Evolutionary conservation across 129 eudicot species (phyloP).

Genomic region (Logfia minima): DNA sequence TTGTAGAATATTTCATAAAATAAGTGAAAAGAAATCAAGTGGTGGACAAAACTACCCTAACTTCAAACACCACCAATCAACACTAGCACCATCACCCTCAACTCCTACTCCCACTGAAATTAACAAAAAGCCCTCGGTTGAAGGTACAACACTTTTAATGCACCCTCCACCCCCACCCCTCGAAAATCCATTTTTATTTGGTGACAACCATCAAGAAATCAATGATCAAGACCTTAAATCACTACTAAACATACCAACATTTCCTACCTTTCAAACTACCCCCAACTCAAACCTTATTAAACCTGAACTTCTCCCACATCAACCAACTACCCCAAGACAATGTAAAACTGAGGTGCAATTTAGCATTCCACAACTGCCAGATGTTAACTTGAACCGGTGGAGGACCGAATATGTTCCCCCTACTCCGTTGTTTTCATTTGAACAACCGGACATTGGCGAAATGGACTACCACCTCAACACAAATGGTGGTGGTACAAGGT

Average conservation of each 20-base stretch:
- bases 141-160: conserved; percentile 25
- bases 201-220: conserved; percentile 27
- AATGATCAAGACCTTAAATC: conserved; percentile 42
- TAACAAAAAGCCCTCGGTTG: conserved; percentile 32
- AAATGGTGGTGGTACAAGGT: conserved; percentile 18
- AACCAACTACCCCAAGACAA: conserved; percentile 34
- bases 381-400: conserved; percentile 37
- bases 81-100: conserved; percentile 28
- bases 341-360: conserved; percentile 52
- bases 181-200: conserved; percentile 32
- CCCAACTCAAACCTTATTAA: conserved; percentile 34
- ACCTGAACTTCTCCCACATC: conserved; percentile 37
- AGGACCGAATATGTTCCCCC: conserved; percentile 29
- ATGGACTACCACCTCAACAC: conserved; percentile 26
- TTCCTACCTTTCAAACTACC: conserved; percentile 22
- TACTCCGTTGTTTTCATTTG: conserved; percentile 27
- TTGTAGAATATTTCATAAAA: conserved; percentile 66
- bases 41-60: conserved; percentile 43
- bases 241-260: conserved; percentile 33
- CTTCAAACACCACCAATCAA: conserved; percentile 34
- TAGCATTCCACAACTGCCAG: conserved; percentile 26
- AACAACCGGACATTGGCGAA: conserved; percentile 25
- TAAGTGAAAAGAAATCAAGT: conserved; percentile 46
- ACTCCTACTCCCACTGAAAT: conserved; percentile 29
- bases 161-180: conserved; percentile 15